Percentiles rank a stretch among this genome's conserved stretches.
Conservation (phyloP, 1,284 basidiomycete genomes). For the Naganishia liquefaciens region DNA sequence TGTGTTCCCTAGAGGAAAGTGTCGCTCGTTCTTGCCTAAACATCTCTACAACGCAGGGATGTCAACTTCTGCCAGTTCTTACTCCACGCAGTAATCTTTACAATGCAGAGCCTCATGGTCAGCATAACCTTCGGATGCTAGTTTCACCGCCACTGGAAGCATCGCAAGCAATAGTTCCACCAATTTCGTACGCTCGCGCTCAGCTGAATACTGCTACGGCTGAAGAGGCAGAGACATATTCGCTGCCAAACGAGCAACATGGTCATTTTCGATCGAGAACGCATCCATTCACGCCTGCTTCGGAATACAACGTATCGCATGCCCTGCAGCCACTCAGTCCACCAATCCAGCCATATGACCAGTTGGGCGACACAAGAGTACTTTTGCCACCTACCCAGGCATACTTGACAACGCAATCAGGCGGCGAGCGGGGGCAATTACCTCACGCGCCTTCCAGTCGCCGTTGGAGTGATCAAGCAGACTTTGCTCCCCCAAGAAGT, state of each 20-base stretch:
- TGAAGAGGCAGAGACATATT: too few species aligned
- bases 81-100: background rate
- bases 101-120: too few species aligned
- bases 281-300: conserved; percentile 12
- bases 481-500: background rate
- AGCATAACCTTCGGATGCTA: background rate
- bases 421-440: background rate
- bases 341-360: background rate
- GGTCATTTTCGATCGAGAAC: background rate
- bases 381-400: background rate
- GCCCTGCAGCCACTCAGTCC: background rate
- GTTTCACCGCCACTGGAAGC: background rate
- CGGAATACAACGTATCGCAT: background rate
- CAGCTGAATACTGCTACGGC: background rate
- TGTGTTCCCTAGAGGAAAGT: background rate
- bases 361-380: background rate
- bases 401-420: background rate
- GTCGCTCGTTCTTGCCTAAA: background rate
- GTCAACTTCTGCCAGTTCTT: conserved; percentile 1
- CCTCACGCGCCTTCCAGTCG: background rate
- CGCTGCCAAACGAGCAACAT: background rate
- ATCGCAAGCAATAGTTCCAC: background rate
- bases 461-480: background rate
- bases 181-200: conserved; percentile 8
- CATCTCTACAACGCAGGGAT: background rate